phyloP scores from a whole-genome alignment of 2,329 filamentous ascomycete species.

The Fusarium subglutinans region DNA sequence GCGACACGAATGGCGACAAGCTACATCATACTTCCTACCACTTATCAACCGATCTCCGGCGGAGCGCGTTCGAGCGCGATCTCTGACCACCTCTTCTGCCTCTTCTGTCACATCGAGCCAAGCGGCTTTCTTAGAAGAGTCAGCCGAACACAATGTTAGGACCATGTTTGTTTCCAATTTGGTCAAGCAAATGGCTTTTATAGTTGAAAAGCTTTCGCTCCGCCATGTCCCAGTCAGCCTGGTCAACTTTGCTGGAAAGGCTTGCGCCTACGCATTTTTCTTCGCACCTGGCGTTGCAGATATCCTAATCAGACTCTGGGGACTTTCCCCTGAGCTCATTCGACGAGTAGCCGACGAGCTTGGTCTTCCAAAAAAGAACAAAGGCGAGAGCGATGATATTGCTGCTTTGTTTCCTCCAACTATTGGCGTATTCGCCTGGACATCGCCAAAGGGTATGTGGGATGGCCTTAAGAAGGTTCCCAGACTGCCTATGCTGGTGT shows the following conservation, averaged over 20 bases:
- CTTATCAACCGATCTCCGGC: constrained; percentile 63
- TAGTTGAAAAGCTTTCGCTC: constrained; percentile 88
- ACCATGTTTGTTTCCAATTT: constrained; percentile 88
- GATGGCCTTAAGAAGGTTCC: constrained; percentile 72
- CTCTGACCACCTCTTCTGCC: constrained; percentile 61
- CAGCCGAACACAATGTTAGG: constrained; percentile 86
- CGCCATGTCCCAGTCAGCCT: constrained; percentile 72
- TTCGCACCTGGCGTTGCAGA: constrained; percentile 90
- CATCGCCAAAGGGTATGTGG: constrained; percentile 58
- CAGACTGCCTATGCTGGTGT: constrained; percentile 71
- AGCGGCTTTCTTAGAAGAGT: constrained; percentile 63
- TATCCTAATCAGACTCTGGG: constrained; percentile 84
- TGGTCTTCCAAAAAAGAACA: constrained; percentile 66
- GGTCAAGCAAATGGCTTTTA: constrained; percentile 82
- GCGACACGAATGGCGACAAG: constrained; percentile 84
- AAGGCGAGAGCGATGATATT: constrained; percentile 70
- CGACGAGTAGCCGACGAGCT: constrained; percentile 77
- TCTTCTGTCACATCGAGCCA: constrained; percentile 76
- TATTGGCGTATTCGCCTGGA: constrained; percentile 67
- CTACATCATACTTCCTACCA: constrained; percentile 73
- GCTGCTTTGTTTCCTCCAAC: constrained; percentile 74
- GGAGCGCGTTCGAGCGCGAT: constrained; percentile 57
- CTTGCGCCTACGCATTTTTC: constrained; percentile 92
- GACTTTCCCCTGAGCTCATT: constrained; percentile 72
- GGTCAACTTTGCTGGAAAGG: constrained; percentile 89